Evolutionary conservation across 1,284 basidiomycete genomes (phyloP).

Genomic region (Ustilago curta): DNA sequence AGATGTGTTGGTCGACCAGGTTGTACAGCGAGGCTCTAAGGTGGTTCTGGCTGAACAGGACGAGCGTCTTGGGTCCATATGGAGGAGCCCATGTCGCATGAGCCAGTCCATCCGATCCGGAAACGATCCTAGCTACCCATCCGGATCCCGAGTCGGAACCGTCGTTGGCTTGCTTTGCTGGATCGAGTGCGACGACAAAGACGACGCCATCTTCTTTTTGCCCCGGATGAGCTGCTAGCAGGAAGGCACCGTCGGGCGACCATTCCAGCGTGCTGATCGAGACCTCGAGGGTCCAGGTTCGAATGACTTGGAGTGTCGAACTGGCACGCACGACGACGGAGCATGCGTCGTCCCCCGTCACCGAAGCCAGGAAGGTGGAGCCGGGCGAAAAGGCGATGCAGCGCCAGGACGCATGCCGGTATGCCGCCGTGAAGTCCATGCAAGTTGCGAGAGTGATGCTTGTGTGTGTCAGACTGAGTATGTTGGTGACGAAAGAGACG

Average conservation of each 20-base stretch:
- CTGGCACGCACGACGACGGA: constrained; percentile 54
- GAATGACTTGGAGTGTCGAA: constrained; percentile 61
- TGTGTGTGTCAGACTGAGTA: not conserved
- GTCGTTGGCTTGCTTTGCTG: constrained; percentile 58
- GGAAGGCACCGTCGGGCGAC: constrained; percentile 59
- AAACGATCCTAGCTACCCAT: constrained; percentile 59
- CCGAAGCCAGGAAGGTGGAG: constrained; percentile 62
- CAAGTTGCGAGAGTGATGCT: not conserved
- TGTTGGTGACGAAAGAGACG: not conserved
- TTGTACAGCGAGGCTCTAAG: constrained; percentile 46
- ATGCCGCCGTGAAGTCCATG: constrained; percentile 64
- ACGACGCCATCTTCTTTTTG: constrained; percentile 49
- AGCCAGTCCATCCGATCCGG: constrained; percentile 55
- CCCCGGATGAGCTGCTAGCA: constrained; percentile 41
- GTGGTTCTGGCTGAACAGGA: constrained; percentile 54
- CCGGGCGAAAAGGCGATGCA: constrained; percentile 63
- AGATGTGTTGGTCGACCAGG: constrained; percentile 49
- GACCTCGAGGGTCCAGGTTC: constrained; percentile 55
- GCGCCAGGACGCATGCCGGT: constrained; percentile 52
- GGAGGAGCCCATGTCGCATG: constrained; percentile 55
- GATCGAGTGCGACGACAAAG: constrained; percentile 60
- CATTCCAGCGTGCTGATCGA: constrained; percentile 52
- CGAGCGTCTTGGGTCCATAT: constrained; percentile 44
- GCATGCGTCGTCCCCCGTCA: constrained; percentile 37
- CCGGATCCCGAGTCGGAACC: constrained; percentile 57